Evolutionary conservation across 805 yeast species (phyloP).

Genomic region (Candida oleophila): DNA sequence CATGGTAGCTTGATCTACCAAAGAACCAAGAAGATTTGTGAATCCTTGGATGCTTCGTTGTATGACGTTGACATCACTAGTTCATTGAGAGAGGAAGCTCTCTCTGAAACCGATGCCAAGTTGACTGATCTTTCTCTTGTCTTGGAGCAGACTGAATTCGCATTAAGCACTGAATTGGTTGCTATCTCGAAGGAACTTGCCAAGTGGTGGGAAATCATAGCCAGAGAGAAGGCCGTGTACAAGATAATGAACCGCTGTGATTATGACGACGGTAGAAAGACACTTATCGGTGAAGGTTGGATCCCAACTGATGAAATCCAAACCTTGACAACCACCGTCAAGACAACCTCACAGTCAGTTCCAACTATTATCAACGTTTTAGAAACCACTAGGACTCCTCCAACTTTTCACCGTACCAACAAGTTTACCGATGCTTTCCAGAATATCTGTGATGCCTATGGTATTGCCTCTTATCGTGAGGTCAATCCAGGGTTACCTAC

Average conservation of each 20-base stretch:
- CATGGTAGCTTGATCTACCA: conserved; percentile 78
- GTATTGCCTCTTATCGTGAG: conserved; percentile 88
- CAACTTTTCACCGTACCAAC: conserved; percentile 92
- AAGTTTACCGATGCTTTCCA: conserved; percentile 94
- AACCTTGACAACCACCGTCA: conserved; percentile 62
- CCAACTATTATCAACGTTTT: conserved; percentile 56
- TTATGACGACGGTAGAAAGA: conserved; percentile 79
- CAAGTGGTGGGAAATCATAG: conserved; percentile 60
- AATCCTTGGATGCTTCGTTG: conserved; percentile 82
- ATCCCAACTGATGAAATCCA: conserved; percentile 76
- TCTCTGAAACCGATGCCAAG: conserved; percentile 23
- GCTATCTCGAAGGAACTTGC: conserved; percentile 74
- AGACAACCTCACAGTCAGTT: conserved; percentile 49
- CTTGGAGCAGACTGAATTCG: conserved; percentile 45
- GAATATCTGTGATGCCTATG: conserved; percentile 91
- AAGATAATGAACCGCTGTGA: conserved; percentile 75
- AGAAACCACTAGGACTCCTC: conserved; percentile 82
- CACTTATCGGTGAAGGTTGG: conserved; percentile 97
- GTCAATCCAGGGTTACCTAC: conserved; percentile 97
- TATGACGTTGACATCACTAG: conserved; percentile 52
- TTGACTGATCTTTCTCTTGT: conserved; percentile 36
- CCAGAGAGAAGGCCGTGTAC: conserved; percentile 82
- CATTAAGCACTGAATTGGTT: conserved; percentile 73
- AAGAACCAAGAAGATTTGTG: conserved; percentile 80
- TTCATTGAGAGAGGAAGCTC: conserved; percentile 29